phyloP scores from a whole-genome alignment of 2,329 filamentous ascomycete genomes.

The Onygena corvina region DNA sequence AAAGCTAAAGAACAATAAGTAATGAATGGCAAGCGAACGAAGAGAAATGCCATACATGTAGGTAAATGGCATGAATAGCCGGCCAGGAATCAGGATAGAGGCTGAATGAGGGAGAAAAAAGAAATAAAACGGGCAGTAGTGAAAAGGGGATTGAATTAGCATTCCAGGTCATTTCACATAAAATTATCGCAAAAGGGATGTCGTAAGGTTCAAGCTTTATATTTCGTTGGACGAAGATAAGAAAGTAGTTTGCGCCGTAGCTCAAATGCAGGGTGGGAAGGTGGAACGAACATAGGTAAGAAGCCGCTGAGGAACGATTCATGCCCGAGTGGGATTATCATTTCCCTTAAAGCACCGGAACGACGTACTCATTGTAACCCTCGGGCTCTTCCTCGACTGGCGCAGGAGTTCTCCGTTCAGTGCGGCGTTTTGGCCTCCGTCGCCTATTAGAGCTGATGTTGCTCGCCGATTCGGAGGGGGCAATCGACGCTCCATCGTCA shows the following conservation, averaged over 20 bases:
- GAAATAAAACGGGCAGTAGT: neutral
- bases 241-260: neutral
- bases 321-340: neutral
- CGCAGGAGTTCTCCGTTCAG: constrained; percentile 38
- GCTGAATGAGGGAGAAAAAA: neutral
- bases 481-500: constrained; percentile 35
- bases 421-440: constrained; percentile 36
- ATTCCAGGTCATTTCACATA: neutral
- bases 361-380: constrained; percentile 15
- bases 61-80: neutral
- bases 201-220: neutral
- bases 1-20: neutral
- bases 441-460: constrained; percentile 38
- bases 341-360: neutral
- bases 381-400: constrained; percentile 39
- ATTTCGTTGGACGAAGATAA: neutral
- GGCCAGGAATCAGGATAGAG: neutral
- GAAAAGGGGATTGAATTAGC: neutral
- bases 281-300: neutral
- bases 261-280: neutral
- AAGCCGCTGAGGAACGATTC: neutral
- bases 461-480: constrained; percentile 40
- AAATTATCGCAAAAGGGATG: neutral
- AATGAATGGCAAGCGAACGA: neutral
- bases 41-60: neutral